A percentile compares a stretch with the other conserved stretches of the same genome.
Evolutionary conservation across 192 early-diverging fungal genomes (phyloP).

Genomic region (Coemansia sp.): DNA sequence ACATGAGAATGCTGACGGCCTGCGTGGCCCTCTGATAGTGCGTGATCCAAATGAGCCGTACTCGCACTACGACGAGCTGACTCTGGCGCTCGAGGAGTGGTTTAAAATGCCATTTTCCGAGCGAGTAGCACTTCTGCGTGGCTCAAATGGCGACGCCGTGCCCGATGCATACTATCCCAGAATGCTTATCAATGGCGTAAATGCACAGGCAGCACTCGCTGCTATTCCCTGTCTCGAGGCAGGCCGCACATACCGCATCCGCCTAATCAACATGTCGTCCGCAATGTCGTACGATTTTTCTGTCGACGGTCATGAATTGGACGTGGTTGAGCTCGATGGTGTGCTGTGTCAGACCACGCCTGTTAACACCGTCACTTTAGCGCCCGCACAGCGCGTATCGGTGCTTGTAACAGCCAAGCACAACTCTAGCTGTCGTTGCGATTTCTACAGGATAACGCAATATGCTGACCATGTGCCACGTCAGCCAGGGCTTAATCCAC

Average conservation of each 20-base stretch:
- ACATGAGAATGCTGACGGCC: constrained; percentile 76
- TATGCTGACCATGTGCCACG: constrained; percentile 62
- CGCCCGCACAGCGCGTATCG: constrained; percentile 75
- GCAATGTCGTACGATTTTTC: constrained; percentile 68
- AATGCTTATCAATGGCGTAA: constrained; percentile 58
- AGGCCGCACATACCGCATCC: constrained; percentile 79
- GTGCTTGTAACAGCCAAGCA: constrained; percentile 71
- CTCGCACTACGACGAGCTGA: constrained; percentile 65
- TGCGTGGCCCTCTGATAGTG: constrained; percentile 70
- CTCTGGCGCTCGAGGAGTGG: constrained; percentile 69
- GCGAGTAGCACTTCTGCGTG: constrained; percentile 38
- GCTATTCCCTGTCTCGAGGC: no score
- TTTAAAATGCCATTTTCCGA: constrained; percentile 44
- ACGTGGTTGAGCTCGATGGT: constrained; percentile 79
- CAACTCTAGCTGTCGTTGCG: no score
- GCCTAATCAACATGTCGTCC: constrained; percentile 75
- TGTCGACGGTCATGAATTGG: constrained; percentile 72
- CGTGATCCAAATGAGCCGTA: constrained; percentile 55
- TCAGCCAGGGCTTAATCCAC: constrained; percentile 52
- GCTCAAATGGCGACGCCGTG: constrained; percentile 57
- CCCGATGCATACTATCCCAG: constrained; percentile 62
- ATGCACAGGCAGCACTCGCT: background rate
- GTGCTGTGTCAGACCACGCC: constrained; percentile 54
- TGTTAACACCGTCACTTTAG: constrained; percentile 57
- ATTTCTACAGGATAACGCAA: constrained; percentile 67